Evolutionary conservation across 345 rosid genomes (phyloP).

Genomic region (Syzygium aromaticum): DNA sequence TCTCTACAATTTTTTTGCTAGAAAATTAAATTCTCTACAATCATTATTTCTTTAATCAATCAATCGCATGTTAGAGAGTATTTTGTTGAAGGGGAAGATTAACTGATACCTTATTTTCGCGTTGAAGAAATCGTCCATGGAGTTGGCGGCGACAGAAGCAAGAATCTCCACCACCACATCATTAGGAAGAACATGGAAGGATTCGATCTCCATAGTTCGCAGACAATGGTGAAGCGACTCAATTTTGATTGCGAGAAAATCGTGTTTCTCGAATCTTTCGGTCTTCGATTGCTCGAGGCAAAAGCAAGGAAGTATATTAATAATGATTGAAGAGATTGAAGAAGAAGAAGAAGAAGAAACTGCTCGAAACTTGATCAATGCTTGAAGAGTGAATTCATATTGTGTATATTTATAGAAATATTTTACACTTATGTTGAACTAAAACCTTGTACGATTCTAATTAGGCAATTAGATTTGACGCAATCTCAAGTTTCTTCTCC

Average conservation of each 20-base stretch:
- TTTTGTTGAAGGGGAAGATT: not conserved
- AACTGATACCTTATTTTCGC: not conserved
- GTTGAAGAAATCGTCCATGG: not conserved
- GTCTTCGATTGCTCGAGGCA: not conserved
- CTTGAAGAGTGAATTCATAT: not conserved
- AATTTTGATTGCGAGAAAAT: not conserved
- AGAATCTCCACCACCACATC: not conserved
- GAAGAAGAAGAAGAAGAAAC: not conserved
- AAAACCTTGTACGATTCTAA: not conserved
- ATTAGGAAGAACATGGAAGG: not conserved
- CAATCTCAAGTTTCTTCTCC: no score
- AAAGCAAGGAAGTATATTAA: not conserved
- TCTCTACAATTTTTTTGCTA: not conserved
- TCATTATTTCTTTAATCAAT: not conserved
- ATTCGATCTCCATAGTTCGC: not conserved
- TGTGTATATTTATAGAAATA: not conserved
- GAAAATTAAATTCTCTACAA: no score
- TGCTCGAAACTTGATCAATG: not conserved
- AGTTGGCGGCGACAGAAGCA: not conserved
- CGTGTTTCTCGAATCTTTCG: not conserved
- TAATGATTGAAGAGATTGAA: not conserved
- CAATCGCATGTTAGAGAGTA: not conserved
- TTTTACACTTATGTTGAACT: not conserved
- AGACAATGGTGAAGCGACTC: not conserved
- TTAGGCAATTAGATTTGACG: not conserved